Conservation (phyloP, 164 flowering plant species). For the Malania oleifera region DNA sequence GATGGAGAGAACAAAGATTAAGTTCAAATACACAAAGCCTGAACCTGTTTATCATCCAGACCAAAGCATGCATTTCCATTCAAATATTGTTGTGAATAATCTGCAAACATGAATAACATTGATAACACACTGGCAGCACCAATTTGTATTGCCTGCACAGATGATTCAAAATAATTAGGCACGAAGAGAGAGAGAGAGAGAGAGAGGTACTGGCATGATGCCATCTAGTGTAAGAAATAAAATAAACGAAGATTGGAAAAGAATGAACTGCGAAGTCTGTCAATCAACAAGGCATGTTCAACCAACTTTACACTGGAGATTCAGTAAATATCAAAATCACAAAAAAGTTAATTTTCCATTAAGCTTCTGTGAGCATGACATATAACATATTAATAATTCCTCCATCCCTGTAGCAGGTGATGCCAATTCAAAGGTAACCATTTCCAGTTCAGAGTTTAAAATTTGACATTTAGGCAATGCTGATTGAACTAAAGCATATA, state of each 20-base stretch:
- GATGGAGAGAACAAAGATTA: background rate
- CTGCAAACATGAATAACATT: constrained; percentile 42
- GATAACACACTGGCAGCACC: constrained; percentile 71
- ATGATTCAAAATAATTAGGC: too few species aligned
- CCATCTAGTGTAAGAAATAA: too few species aligned
- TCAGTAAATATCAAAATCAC: background rate
- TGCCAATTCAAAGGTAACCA: too few species aligned
- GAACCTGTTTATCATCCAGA: constrained; percentile 71
- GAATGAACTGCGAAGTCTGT: too few species aligned
- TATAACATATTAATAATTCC: background rate
- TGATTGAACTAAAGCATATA: too few species aligned
- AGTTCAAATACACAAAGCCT: constrained; percentile 2
- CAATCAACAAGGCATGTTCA: background rate
- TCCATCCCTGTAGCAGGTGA: background rate
- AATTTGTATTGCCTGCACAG: constrained; percentile 70
- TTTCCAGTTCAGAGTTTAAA: too few species aligned
- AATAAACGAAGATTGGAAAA: too few species aligned
- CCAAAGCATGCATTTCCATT: constrained; percentile 48
- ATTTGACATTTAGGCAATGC: too few species aligned
- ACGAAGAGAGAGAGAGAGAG: background rate
- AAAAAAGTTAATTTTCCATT: background rate
- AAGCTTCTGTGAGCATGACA: background rate
- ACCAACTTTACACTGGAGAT: background rate
- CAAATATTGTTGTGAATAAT: constrained; percentile 36
- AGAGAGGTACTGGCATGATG: background rate